Conservation (phyloP, 805 yeast genomes). For the Yarrowia yakushimensis region DNA sequence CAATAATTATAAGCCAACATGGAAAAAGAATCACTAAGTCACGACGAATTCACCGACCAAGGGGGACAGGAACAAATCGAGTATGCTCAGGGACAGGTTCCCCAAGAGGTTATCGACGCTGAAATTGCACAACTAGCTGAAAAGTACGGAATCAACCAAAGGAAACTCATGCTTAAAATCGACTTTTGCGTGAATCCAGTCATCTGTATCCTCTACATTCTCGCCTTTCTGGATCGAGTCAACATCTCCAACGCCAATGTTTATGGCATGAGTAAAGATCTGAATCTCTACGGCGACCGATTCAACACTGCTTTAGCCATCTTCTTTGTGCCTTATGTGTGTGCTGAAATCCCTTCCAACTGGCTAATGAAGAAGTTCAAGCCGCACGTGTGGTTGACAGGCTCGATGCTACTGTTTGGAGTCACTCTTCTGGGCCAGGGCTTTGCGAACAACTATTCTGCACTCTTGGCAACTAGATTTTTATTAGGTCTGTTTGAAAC, state of each 20-base stretch:
- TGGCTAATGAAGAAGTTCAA: constrained; percentile 53
- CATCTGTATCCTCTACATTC: constrained; percentile 66
- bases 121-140: constrained; percentile 41
- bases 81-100: background rate
- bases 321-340: constrained; percentile 69
- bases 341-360: constrained; percentile 65
- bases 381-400: constrained; percentile 63
- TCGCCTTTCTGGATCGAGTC: constrained; percentile 76
- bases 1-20: background rate
- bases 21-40: constrained; percentile 6
- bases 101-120: background rate
- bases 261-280: constrained; percentile 59
- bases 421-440: constrained; percentile 64
- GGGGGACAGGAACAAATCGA: background rate
- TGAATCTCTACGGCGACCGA: constrained; percentile 54
- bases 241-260: constrained; percentile 78
- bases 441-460: constrained; percentile 54
- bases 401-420: constrained; percentile 59
- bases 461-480: constrained; percentile 58
- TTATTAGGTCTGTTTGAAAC: constrained; percentile 68
- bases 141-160: constrained; percentile 52
- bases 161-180: constrained; percentile 56
- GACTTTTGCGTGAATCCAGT: constrained; percentile 72
- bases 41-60: background rate
- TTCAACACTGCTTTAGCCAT: constrained; percentile 64